Base-by-base conservation (phyloP, 192 early-diverging fungal genomes). In the Backusella liffmaniae region DNA sequence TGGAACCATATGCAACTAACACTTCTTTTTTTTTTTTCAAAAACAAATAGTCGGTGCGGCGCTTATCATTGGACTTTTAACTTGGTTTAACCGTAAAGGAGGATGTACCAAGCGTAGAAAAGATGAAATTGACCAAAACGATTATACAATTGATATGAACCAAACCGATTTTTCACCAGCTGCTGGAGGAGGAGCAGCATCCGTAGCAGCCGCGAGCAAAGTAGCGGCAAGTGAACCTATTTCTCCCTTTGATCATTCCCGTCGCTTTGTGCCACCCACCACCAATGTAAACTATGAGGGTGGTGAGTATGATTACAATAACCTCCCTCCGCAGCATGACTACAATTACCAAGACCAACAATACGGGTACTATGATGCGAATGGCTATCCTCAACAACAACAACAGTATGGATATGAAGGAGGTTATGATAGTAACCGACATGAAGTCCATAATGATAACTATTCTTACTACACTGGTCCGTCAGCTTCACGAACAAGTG, bases 31-130 rank as follows among this genome's bases (percentile, higher is more conserved):
- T 0, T 26, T 32, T 32, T 32, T 32, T 32, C 3, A 32, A 15
- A 71, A 73, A 62, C 18, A 66, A 66, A 51, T 74, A 81, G 80
- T 75, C 46, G 80, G 76, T 37, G 68, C 75, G 44, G 80, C 76
- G 16, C 37, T 81, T 3, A 65, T 81, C 66, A 73, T 30, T 77
- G 80, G 80, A 49, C 44, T 77, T 13, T 51, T 81, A 1, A 72
- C 62, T 15, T 81, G 76, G 53, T 56, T 81, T 29, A 81, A 81
- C 8, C 72, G 80, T 26, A 73, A 73, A 49, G 69, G 80, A 32
- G 80, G 76, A 66, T 77, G 72, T 56, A 75, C 68, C n/a, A 37
- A 30, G 5, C 66, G 67, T 32, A 46, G 65, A 21, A 37, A 79
- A 34, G 29, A 42, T 30, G 62, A 51, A 41, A 67, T 74, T 34